Evolutionary conservation across 768 basidiomycete genomes (phyloP), one percentile per base, ranked within the genome.

Genomic region (Lactifluus echinatus): DNA sequence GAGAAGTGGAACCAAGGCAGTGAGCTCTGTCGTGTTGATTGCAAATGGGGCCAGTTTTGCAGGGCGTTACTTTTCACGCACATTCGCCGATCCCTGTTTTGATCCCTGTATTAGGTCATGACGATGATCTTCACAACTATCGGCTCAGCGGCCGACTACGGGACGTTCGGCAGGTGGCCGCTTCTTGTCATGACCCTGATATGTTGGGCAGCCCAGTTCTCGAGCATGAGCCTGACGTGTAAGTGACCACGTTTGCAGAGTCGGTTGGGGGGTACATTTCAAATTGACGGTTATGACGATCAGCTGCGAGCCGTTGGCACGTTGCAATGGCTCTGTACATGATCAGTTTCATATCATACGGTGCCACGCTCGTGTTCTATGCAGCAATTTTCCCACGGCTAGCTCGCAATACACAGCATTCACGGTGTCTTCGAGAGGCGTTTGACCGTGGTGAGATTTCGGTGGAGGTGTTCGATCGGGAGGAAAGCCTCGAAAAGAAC

Each of bases 401-500:
- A 2, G 89, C 90, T 0, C 78, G 87, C 3, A 90, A 91, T 66
- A 91, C 89, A 0, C 69, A 75, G 3, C 83, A 79, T 61, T 73
- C 87, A 4, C 78, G 82, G 14, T 68, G 68, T 2, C 69, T 89
- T 3, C 73, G 75, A 34, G 77, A 76, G 48, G 78, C 74, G 62
- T 82, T 78, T 53, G 82, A 84, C 48, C 73, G 72, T 0, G 84
- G 85, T 0, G 79, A 84, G 57, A 80, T 84, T 11, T 64, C 73
- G 0, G 69, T 71, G 14, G 84, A 84, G 53, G 83, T 78, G 60
- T 89, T 85, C 61, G 89, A 90, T 64, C 66, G 61, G 17, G 87
- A 87, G 64, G 87, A 90, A 64, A 86, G 84, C 31, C 64, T 91
- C 43, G 87, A 91, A 72, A 89, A 89, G 77, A 93, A 89, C 59